Evolutionary conservation across 2,329 filamentous ascomycete species (phyloP), one percentile per base, ranked within the genome.

Genomic region (Leptographium wingfieldii): DNA sequence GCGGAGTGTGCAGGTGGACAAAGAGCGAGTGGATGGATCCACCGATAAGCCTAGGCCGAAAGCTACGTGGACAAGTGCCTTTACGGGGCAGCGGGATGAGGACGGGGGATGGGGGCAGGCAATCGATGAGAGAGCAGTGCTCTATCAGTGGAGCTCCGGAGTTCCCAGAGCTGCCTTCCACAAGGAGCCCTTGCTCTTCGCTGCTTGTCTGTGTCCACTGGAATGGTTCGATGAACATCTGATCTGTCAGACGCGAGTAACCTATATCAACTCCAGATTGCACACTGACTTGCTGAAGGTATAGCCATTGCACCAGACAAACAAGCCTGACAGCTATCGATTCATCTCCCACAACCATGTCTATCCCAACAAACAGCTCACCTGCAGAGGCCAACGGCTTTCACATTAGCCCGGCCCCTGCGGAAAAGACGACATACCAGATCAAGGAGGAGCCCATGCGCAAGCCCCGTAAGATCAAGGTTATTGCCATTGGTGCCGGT

Each of bases 401-500:
- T 35, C 58, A 60, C 54, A 53, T 60, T 33, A 52, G 54, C 53
- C 58, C 58, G 5, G 58, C 53, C 3, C 43, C 54, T 7, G 54
- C 53, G 3, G 58, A 56, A n/a, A 52, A 40, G 22, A 40, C 33
- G 48, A n/a, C 56, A 1, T 58, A 58, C 48, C 25, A 33, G 55
- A 35, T 60, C 25, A 53, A 35, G 22, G 59, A 60, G 49, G 46
- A 53, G 31, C 59, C 59, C 16, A 54, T 57, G 55, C 59, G 55
- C 33, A 60, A 57, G 55, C 54, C 54, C 12, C 59, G 59, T 5
- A 58, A 58, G 56, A 57, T 60, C 55, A 56, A 46, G 52, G 59
- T 61, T 14, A 61, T 61, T 58, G 57, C 56, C 12, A 59, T 61
- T 43, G 59, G 59, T n/a, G 56, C 52, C 40, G 59, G 59, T 6